A percentile compares a stretch with the other conserved stretches of the same genome.
phyloP scores from a whole-genome alignment of 257 asterid genomes.

The Petunia axillaris region DNA sequence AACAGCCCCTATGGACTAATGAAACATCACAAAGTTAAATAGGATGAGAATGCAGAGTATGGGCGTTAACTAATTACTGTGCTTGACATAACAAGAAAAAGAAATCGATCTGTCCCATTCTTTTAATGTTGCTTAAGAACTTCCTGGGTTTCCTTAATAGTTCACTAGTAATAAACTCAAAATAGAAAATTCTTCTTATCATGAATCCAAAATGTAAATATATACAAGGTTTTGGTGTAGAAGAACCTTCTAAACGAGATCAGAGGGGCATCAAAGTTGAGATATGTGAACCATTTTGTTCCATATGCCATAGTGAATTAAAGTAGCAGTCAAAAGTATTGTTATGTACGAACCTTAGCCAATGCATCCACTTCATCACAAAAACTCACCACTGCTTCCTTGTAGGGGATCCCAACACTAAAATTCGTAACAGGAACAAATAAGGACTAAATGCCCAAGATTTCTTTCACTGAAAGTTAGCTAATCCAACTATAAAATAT shows the following conservation, averaged over 20 bases:
- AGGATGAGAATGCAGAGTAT: neutral
- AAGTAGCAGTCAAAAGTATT: neutral
- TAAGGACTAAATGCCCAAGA: neutral
- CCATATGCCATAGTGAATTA: slow-evolving; percentile 14
- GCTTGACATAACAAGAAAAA: slow-evolving; percentile 6
- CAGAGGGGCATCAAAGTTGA: neutral
- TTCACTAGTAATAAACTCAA: neutral
- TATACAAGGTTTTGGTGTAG: neutral
- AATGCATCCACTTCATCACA: slow-evolving; percentile 73
- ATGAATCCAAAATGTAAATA: neutral
- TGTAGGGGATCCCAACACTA: slow-evolving; percentile 75
- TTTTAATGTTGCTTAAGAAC: neutral
- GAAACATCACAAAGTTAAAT: slow-evolving; percentile 15
- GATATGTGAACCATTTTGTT: neutral
- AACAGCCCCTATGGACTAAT: slow-evolving; percentile 70
- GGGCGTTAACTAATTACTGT: neutral
- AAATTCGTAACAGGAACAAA: slow-evolving; percentile 28
- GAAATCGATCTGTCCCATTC: neutral
- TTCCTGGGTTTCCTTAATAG: neutral
- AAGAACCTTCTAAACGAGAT: neutral
- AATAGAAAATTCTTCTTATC: slow-evolving; percentile 6
- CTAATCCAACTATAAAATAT: neutral
- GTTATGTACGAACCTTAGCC: slow-evolving; percentile 51
- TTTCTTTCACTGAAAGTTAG: neutral
- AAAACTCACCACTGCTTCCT: slow-evolving; percentile 60